Conservation (phyloP, 2,329 filamentous ascomycete species). For the Metarhizium sp. region DNA sequence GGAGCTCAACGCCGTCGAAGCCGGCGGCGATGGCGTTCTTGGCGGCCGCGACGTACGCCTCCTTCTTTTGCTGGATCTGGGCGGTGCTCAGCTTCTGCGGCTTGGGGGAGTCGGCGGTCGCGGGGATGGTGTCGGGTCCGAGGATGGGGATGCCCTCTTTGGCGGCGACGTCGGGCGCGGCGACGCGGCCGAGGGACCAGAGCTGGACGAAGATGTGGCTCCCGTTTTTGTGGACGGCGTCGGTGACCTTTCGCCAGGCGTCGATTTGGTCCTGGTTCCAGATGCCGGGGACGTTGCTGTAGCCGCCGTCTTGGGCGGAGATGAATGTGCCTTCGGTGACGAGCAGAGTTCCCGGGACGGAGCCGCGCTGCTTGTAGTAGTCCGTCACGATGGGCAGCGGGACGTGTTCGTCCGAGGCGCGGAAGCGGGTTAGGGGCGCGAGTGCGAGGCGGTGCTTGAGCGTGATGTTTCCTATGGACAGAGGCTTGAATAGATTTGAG, state of each 20-base stretch:
- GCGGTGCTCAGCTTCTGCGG: no score
- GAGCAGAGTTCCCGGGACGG: conserved; percentile 31
- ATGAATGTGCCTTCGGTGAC: conserved; percentile 36
- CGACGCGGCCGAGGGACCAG: conserved; percentile 50
- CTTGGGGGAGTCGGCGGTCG: no score
- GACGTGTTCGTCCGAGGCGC: conserved; percentile 27
- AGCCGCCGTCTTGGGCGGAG: conserved; percentile 23
- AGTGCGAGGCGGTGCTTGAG: conserved; percentile 40
- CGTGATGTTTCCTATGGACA: conserved; percentile 28
- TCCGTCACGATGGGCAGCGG: conserved; percentile 24
- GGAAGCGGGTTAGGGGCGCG: conserved; percentile 47
- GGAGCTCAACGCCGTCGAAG: conserved; percentile 60
- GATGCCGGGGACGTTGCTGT: conserved; percentile 45
- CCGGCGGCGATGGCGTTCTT: conserved; percentile 51
- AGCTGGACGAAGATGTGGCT: conserved; percentile 53
- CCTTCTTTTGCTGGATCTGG: conserved; percentile 36
- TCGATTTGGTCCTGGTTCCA: conserved; percentile 45
- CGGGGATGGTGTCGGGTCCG: conserved; percentile 7
- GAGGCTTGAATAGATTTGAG: conserved; percentile 29
- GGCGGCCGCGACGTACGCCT: conserved; percentile 43
- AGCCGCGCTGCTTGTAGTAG: conserved; percentile 36
- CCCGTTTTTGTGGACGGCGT: conserved; percentile 46
- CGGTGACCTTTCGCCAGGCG: conserved; percentile 52
- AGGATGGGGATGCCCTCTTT: conserved; percentile 17
- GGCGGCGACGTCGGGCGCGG: conserved; percentile 17